Percentiles rank a stretch among this genome's conserved stretches.
phyloP scores from a whole-genome alignment of 371 early-diverging fungal genomes.

The Mortierella sp. region DNA sequence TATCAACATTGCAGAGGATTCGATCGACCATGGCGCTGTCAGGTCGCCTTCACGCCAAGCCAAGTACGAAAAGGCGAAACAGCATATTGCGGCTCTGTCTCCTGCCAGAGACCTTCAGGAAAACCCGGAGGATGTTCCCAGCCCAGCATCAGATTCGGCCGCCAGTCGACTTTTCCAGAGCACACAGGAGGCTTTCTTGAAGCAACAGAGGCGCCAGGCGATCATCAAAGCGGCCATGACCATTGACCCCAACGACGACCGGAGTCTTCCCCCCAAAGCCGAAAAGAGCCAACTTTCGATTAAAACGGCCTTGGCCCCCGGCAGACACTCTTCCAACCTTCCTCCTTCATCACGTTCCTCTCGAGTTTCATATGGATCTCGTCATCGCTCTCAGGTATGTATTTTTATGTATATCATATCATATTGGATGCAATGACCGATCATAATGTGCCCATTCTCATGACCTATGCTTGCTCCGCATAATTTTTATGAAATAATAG shows the following conservation, averaged over 20 bases:
- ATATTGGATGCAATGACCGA: not conserved
- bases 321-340: slow-evolving; percentile 8
- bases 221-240: slow-evolving; percentile 30
- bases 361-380: slow-evolving; percentile 34
- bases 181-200: slow-evolving; percentile 28
- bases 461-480: not conserved
- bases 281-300: not conserved
- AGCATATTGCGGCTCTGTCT: slow-evolving; percentile 30
- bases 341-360: slow-evolving; percentile 30
- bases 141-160: not conserved
- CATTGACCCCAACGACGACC: slow-evolving; percentile 35
- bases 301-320: slow-evolving; percentile 14
- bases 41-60: slow-evolving; percentile 19
- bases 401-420: not conserved
- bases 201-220: slow-evolving; percentile 18
- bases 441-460: not conserved
- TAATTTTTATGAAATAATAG: slow-evolving; percentile 8
- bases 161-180: slow-evolving; percentile 8
- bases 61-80: slow-evolving; percentile 29
- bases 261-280: slow-evolving; percentile 18
- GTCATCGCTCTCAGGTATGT: slow-evolving; percentile 42
- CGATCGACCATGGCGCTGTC: slow-evolving; percentile 12
- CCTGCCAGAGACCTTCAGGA: slow-evolving; percentile 15
- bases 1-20: slow-evolving; percentile 31
- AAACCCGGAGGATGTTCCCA: not conserved